phyloP scores from a whole-genome alignment of 1,284 basidiomycete species.

The Inonotus hispidus region DNA sequence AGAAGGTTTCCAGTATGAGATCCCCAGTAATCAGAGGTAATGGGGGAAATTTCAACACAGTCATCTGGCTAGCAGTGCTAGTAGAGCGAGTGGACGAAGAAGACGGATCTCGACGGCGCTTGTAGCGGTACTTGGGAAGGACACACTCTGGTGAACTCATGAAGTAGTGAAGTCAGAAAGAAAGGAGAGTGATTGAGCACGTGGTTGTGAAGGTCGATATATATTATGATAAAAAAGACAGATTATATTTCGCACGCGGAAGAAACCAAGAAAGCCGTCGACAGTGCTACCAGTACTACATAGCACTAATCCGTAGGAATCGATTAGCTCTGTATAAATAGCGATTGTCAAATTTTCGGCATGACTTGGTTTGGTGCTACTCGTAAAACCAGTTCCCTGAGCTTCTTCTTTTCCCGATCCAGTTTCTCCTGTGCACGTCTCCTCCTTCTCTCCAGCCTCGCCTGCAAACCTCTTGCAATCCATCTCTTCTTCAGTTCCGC shows the following conservation, averaged over 20 bases:
- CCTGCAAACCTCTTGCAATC: constrained; percentile 41
- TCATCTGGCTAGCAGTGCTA: not conserved
- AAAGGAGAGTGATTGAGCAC: not conserved
- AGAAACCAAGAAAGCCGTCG: not conserved
- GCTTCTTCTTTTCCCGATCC: constrained; percentile 46
- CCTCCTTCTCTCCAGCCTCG: constrained; percentile 41
- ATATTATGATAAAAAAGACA: too few relatives aligned
- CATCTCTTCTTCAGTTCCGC: constrained; percentile 48
- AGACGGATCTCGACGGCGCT: not conserved
- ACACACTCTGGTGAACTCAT: not conserved
- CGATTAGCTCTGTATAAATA: not conserved
- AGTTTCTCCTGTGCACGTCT: constrained; percentile 58
- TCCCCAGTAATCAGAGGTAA: constrained; percentile 44
- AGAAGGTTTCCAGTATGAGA: constrained; percentile 58
- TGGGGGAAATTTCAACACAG: constrained; percentile 29
- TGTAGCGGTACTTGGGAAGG: not conserved
- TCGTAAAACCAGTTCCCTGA: constrained; percentile 55
- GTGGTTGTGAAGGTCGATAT: not conserved
- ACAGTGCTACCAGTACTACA: not conserved
- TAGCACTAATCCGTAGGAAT: too few relatives aligned
- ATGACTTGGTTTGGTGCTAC: constrained; percentile 64
- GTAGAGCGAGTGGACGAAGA: not conserved
- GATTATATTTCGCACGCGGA: not conserved
- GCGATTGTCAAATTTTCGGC: constrained; percentile 30
- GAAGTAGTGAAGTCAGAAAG: not conserved